These are phyloP conservation scores for Pseudohalonectria lignicola DNA, from an alignment of 2,329 filamentous ascomycete genomes.

Conservation along the genomic window DNA sequence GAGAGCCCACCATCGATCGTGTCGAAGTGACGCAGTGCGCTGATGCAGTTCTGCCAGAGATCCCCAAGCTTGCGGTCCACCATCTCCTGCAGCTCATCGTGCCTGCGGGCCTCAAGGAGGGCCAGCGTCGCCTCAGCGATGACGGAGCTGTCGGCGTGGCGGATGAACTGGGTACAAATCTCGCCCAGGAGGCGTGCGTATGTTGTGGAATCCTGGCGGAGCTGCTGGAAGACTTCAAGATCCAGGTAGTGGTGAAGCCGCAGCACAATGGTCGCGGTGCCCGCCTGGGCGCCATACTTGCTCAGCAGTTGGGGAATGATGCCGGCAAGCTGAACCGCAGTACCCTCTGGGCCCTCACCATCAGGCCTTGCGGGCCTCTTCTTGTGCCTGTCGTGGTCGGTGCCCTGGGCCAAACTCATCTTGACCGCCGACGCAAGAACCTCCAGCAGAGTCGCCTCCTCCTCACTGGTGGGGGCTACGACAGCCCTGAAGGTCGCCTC, in stretches of 20 bases:
- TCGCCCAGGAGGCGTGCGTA: slow-evolving; percentile 79
- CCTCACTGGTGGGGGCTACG: slow-evolving; percentile 61
- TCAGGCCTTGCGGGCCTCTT: slow-evolving; percentile 51
- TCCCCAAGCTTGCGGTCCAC: slow-evolving; percentile 69
- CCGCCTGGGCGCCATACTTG: slow-evolving; percentile 85
- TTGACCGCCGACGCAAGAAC: slow-evolving; percentile 77
- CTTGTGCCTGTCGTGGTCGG: slow-evolving; percentile 52
- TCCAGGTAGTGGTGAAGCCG: slow-evolving; percentile 79
- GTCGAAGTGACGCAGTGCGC: slow-evolving; percentile 60
- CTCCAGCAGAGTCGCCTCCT: slow-evolving; percentile 80
- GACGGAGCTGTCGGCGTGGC: slow-evolving; percentile 81
- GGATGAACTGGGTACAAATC: slow-evolving; percentile 84
- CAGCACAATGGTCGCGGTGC: slow-evolving; percentile 76
- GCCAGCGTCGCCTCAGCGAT: slow-evolving; percentile 74
- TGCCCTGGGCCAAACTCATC: slow-evolving; percentile 53
- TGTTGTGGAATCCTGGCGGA: slow-evolving; percentile 73
- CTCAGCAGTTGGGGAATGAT: slow-evolving; percentile 78
- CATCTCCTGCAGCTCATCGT: slow-evolving; percentile 79
- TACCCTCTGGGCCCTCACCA: slow-evolving; percentile 63
- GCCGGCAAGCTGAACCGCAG: slow-evolving; percentile 64
- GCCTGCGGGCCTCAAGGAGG: slow-evolving; percentile 73
- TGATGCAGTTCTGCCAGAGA: slow-evolving; percentile 77
- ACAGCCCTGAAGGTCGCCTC: slow-evolving; percentile 57
- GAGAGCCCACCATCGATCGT: slow-evolving; percentile 64
- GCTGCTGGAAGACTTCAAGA: slow-evolving; percentile 75